Evolutionary conservation across 1,284 basidiomycete species (phyloP), one percentile per base, ranked within the genome.

Genomic region (Albatrellus sp.): DNA sequence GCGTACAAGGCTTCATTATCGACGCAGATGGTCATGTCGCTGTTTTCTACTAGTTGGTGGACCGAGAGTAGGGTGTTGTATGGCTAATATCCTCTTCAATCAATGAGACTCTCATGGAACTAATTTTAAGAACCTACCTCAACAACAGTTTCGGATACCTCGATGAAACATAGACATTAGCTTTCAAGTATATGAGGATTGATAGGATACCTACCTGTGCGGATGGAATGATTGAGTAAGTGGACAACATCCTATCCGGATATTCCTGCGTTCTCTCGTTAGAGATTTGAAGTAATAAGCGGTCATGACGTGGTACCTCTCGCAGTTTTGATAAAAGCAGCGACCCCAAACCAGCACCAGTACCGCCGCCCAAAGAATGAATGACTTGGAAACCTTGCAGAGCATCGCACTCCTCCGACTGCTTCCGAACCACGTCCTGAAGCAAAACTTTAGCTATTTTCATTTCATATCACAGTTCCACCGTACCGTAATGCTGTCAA

Each of bases 101-200:
- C 39, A n/a, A 35, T 19, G 39, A n/a, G 5, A 42, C 7, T 24
- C 24, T 7, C 24, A 24, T 24, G 24, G 24, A 7, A 4, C 7
- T 24, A 24, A 24, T 24, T 7, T 38, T 17, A 46, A 34, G 13
- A 34, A 50, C 61, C 48, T 53, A 79, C 79, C 67, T 97, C 93
- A 32, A 97, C 90, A 45, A 97, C 82, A 1, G 93, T 97, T 63
- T 97, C 93, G 1, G 91, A 94, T 5, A 96, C 90, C 75, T 83
- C 52, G 37, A 29, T 16, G 44, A 24, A 42, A 34, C 13, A 13
- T 47, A 17, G 38, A 42, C 14, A 41, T 20, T 24, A 45, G 7
- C 24, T 24, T 24, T 24, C 4, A 24, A 10, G 43, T 31, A 35
- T 40, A 35, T 30, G 8, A 29, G 42, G 13, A 40, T 13, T 39